These are phyloP conservation scores for Pythium plurisporium DNA, from an alignment of 352 stramenopile genomes.

Conservation along the genomic window DNA sequence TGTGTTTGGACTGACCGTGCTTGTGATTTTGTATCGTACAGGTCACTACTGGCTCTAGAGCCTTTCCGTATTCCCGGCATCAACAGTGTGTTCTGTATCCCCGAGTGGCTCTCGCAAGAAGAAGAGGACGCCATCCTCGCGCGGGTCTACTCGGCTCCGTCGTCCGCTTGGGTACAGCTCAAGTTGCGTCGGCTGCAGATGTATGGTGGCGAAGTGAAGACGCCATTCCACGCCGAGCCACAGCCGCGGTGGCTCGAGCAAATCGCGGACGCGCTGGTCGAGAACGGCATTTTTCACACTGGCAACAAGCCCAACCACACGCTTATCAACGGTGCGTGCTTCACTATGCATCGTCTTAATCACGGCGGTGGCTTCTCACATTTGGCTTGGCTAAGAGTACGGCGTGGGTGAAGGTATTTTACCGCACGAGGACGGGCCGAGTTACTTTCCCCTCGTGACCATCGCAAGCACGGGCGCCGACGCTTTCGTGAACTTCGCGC, in stretches of 20 bases:
- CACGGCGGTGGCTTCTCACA: no score
- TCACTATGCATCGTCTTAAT: background rate
- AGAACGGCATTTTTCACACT: slow-evolving; percentile 44
- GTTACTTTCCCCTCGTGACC: slow-evolving; percentile 62
- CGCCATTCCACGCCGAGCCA: slow-evolving; percentile 35
- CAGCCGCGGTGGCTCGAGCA: slow-evolving; percentile 53
- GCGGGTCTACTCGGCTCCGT: slow-evolving; percentile 43
- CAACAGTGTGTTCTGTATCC: slow-evolving; percentile 49
- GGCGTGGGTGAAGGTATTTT: slow-evolving; percentile 59
- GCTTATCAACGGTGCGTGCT: slow-evolving; percentile 60
- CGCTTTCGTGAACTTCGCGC: slow-evolving; percentile 51
- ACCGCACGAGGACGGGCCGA: slow-evolving; percentile 64
- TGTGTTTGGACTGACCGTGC: background rate
- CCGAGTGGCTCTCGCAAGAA: slow-evolving; percentile 52
- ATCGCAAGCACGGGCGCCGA: slow-evolving; percentile 62
- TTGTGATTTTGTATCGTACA: background rate
- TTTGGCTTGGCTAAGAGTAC: no score
- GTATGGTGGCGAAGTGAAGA: slow-evolving; percentile 60
- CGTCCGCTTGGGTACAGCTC: slow-evolving; percentile 48
- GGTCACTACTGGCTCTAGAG: slow-evolving; percentile 29
- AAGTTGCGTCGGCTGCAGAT: slow-evolving; percentile 65
- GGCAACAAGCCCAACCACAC: slow-evolving; percentile 51
- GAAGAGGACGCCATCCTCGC: slow-evolving; percentile 57
- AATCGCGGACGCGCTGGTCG: slow-evolving; percentile 46
- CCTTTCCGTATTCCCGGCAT: slow-evolving; percentile 34